Percentiles rank a stretch among this genome's conserved stretches.
These are phyloP conservation scores for Eimeria tenella DNA, from an alignment of 169 alveolate species.

Conservation along the genomic window DNA sequence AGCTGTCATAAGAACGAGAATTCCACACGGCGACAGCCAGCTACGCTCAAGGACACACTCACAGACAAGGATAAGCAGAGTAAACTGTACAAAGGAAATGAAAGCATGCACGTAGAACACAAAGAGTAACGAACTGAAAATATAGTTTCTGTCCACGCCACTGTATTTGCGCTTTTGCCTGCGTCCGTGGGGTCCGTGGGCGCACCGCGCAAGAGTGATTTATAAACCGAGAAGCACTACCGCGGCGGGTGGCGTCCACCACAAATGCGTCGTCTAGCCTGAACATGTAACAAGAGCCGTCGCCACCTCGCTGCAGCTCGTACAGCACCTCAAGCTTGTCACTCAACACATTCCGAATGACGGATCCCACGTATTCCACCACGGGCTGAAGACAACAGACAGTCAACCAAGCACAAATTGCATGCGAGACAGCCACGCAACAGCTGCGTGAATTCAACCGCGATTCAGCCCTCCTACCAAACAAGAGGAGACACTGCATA, in stretches of 20 bases:
- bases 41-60: neutral
- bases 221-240: slow-evolving; percentile 97
- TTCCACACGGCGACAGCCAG: neutral
- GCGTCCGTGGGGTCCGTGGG: neutral
- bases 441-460: neutral
- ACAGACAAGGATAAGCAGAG: neutral
- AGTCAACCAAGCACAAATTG: slow-evolving; percentile 32
- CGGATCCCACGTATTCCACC: slow-evolving; percentile 95
- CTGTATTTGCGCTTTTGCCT: neutral
- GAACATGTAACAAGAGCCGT: slow-evolving; percentile 94
- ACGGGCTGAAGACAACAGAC: slow-evolving; percentile 84
- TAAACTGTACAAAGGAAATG: neutral
- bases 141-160: neutral
- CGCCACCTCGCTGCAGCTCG: slow-evolving; percentile 87
- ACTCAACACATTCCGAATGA: slow-evolving; percentile 92
- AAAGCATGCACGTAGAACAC: neutral
- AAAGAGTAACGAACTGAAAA: neutral
- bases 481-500: neutral
- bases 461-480: neutral
- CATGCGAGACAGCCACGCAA: neutral
- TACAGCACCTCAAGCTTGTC: slow-evolving; percentile 92
- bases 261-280: slow-evolving; percentile 95
- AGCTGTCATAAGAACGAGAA: neutral
- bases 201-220: slow-evolving; percentile 97
- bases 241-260: slow-evolving; percentile 98